Percentiles rank a stretch among this genome's conserved stretches.
phyloP scores from a whole-genome alignment of 192 early-diverging fungal genomes.

The Cladochytrium replicatum region DNA sequence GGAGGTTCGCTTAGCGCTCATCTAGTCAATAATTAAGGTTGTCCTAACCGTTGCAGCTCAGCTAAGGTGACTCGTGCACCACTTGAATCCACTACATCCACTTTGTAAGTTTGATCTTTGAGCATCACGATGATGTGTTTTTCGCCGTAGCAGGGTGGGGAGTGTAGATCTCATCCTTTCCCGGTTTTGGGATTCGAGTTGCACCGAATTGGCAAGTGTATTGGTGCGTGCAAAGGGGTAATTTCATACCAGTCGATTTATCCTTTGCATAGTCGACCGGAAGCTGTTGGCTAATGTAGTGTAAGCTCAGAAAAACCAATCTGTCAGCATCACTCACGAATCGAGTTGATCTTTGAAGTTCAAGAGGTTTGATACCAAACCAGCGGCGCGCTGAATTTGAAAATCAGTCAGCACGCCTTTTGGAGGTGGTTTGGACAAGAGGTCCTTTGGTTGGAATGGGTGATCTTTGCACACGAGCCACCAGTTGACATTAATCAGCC shows the following conservation, averaged over 20 bases:
- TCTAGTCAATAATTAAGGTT: too few relatives aligned
- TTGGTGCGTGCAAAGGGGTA: constrained; percentile 93
- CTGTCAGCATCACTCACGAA: too few relatives aligned
- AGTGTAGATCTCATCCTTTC: constrained; percentile 59
- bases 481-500: constrained; percentile 47
- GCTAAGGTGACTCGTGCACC: constrained; percentile 52
- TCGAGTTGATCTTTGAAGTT: constrained; percentile 36
- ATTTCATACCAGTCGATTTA: too few relatives aligned
- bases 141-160: constrained; percentile 59
- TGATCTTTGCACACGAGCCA: constrained; percentile 41
- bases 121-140: constrained; percentile 78
- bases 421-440: constrained; percentile 34
- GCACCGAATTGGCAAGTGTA: constrained; percentile 79
- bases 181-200: constrained; percentile 57
- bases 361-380: constrained; percentile 35
- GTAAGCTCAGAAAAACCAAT: too few relatives aligned
- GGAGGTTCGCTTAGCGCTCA: too few relatives aligned
- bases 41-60: constrained; percentile 31
- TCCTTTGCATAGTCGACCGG: constrained; percentile 37
- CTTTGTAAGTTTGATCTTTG: constrained; percentile 72
- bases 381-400: constrained; percentile 43
- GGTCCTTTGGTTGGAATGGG: constrained; percentile 27
- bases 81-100: constrained; percentile 61
- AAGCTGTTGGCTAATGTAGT: constrained; percentile 31
- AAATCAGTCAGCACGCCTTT: constrained; percentile 34